A percentile compares a stretch with the other conserved stretches of the same genome.
Evolutionary conservation across 352 stramenopile species (phyloP).

Genomic region (Pythium graminicola): DNA sequence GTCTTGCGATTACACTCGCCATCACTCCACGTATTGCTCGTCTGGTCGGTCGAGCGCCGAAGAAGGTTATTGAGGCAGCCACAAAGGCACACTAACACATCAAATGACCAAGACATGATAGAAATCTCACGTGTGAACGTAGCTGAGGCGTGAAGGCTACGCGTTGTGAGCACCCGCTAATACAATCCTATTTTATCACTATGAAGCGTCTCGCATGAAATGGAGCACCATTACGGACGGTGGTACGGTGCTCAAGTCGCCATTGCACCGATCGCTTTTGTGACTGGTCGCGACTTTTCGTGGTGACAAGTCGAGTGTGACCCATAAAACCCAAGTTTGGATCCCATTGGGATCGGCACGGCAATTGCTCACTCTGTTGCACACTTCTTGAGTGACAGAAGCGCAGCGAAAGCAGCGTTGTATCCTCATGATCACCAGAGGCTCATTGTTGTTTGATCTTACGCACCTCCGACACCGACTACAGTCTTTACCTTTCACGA

Average conservation of each 20-base stretch:
- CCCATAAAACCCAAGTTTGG: neutral
- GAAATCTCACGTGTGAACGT: neutral
- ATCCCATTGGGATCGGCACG: too few species aligned
- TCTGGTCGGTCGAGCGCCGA: conserved; percentile 55
- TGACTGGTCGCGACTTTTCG: conserved; percentile 8
- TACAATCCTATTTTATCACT: too few species aligned
- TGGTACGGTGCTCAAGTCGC: too few species aligned
- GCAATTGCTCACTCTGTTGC: too few species aligned
- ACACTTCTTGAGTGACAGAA: too few species aligned
- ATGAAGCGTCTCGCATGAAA: too few species aligned
- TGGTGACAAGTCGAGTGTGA: neutral
- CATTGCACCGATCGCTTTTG: too few species aligned
- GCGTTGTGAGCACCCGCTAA: too few species aligned
- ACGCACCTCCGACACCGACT: neutral
- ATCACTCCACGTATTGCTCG: conserved; percentile 73
- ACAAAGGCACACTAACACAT: conserved; percentile 16
- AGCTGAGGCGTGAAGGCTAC: too few species aligned
- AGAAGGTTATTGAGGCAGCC: conserved; percentile 29
- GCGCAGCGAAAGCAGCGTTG: neutral
- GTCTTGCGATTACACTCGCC: conserved; percentile 68
- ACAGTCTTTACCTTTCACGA: neutral
- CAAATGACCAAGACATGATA: neutral
- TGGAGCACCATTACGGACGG: too few species aligned
- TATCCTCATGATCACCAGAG: too few species aligned
- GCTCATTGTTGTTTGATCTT: too few species aligned